Percentiles rank a stretch among this genome's conserved stretches.
Evolutionary conservation across 441 rosid species (phyloP).

Genomic region (Manihot esculenta): DNA sequence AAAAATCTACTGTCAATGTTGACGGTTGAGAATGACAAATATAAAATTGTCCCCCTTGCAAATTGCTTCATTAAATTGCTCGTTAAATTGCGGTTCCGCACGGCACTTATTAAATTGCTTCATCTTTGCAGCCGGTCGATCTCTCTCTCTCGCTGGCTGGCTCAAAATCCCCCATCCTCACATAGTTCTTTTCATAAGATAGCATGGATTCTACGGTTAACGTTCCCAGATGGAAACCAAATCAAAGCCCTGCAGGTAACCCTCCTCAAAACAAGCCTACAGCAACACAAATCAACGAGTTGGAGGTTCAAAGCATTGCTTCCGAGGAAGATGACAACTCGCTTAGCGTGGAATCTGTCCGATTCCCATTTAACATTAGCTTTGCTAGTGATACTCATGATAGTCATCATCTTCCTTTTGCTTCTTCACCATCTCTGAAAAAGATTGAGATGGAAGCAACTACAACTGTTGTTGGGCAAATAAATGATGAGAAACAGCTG

Average conservation of each 20-base stretch:
- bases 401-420: neutral
- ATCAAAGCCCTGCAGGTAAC: slow-evolving; percentile 14
- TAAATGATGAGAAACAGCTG: neutral
- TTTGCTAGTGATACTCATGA: neutral
- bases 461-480: no score
- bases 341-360: neutral
- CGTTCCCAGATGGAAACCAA: slow-evolving; percentile 40
- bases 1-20: no score
- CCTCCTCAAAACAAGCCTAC: neutral
- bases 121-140: no score
- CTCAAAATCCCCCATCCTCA: neutral
- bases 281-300: neutral
- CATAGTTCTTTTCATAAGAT: neutral
- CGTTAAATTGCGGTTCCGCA: no score
- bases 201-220: slow-evolving; percentile 27
- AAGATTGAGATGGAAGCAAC: no score
- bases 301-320: slow-evolving; percentile 19
- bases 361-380: neutral
- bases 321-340: neutral
- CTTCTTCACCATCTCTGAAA: neutral
- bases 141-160: neutral
- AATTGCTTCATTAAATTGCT: no score
- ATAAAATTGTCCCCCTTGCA: no score
- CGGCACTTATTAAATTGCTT: no score
- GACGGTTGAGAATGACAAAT: no score